Evolutionary conservation across 805 yeast genomes (phyloP).

Genomic region (Scheffersomyces coipomensis): DNA sequence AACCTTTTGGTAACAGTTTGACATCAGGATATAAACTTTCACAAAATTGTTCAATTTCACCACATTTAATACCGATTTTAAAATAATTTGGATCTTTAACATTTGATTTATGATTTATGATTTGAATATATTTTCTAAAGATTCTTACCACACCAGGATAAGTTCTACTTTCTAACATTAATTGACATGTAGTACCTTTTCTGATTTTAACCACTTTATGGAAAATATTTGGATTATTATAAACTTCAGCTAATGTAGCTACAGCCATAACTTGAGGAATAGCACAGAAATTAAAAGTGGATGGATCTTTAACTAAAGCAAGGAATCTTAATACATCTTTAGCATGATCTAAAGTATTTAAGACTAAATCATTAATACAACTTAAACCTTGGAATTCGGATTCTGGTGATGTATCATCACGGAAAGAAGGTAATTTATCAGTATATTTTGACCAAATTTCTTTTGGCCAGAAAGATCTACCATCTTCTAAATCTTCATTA

Average conservation of each 20-base stretch:
- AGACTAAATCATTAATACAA: slow-evolving; percentile 79
- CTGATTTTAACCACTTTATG: slow-evolving; percentile 79
- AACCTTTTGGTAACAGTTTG: slow-evolving; percentile 55
- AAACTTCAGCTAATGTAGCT: slow-evolving; percentile 85
- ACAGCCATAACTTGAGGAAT: slow-evolving; percentile 99
- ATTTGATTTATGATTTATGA: slow-evolving; percentile 74
- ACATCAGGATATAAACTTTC: slow-evolving; percentile 67
- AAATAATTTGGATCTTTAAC: slow-evolving; percentile 86
- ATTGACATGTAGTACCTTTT: slow-evolving; percentile 78
- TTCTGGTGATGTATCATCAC: slow-evolving; percentile 22
- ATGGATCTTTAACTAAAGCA: slow-evolving; percentile 73
- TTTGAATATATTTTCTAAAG: slow-evolving; percentile 70
- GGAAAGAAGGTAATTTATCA: slow-evolving; percentile 59
- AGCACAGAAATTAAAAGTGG: slow-evolving; percentile 88
- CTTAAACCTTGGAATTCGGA: slow-evolving; percentile 60
- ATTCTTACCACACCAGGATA: slow-evolving; percentile 74
- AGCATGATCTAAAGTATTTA: slow-evolving; percentile 76
- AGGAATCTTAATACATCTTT: slow-evolving; percentile 75
- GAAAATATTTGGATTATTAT: slow-evolving; percentile 75
- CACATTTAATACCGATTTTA: slow-evolving; percentile 79
- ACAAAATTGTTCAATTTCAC: slow-evolving; percentile 84
- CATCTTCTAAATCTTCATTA: slow-evolving; percentile 87
- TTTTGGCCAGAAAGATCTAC: slow-evolving; percentile 93
- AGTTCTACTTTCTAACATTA: slow-evolving; percentile 73
- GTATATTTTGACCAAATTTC: slow-evolving; percentile 90